Percentiles rank a stretch among this genome's conserved stretches.
These are phyloP conservation scores for Xerocomus minutiporus DNA, from an alignment of 1,284 basidiomycete genomes.

Conservation along the genomic window DNA sequence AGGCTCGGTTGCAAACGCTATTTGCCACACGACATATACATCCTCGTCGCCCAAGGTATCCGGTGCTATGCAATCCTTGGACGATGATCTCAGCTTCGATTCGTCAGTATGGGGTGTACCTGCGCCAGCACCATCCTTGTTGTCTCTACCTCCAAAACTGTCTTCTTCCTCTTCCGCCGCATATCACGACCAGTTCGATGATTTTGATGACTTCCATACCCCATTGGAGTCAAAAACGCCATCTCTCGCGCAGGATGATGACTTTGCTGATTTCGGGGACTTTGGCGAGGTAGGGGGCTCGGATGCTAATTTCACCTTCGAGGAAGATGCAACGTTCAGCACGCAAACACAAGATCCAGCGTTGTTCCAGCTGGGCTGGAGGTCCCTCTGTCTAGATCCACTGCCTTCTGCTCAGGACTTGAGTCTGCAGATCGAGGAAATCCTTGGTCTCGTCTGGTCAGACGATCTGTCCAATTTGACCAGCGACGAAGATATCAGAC, in stretches of 20 bases:
- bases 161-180: conserved; percentile 27
- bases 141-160: conserved; percentile 27
- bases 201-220: conserved; percentile 66
- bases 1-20: background rate
- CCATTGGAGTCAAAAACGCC: conserved; percentile 43
- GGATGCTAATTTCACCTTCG: conserved; percentile 34
- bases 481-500: conserved; percentile 70
- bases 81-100: conserved; percentile 67
- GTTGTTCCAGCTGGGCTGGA: conserved; percentile 49
- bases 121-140: conserved; percentile 36
- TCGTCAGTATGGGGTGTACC: conserved; percentile 66
- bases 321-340: conserved; percentile 41
- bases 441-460: conserved; percentile 65
- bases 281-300: conserved; percentile 64
- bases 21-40: conserved; percentile 12
- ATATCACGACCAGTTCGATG: conserved; percentile 54
- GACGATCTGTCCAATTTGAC: conserved; percentile 49
- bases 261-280: conserved; percentile 84
- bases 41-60: background rate
- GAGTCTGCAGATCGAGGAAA: conserved; percentile 56
- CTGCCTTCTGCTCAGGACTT: conserved; percentile 56
- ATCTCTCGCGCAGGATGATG: conserved; percentile 52
- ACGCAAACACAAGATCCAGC: conserved; percentile 37
- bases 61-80: conserved; percentile 42
- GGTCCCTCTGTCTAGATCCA: conserved; percentile 61